Percentiles rank a stretch among this genome's conserved stretches.
Evolutionary conservation across 2,329 filamentous ascomycete species (phyloP).

Genomic region (Dactylonectria estremocensis): DNA sequence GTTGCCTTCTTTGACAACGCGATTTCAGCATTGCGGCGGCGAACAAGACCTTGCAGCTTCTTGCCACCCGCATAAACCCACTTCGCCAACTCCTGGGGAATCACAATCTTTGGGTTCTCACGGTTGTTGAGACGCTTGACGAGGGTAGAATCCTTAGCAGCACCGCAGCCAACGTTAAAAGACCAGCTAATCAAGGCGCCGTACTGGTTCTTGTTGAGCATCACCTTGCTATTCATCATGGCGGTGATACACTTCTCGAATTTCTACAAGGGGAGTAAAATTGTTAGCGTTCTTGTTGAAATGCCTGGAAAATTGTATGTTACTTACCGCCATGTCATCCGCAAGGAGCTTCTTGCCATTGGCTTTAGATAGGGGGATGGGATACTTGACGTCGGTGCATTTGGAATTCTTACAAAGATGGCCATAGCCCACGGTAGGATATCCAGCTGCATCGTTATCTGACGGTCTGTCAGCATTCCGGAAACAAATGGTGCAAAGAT

Average conservation of each 20-base stretch:
- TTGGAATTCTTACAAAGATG: constrained; percentile 60
- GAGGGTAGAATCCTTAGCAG: constrained; percentile 57
- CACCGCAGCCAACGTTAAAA: constrained; percentile 65
- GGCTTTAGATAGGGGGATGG: constrained; percentile 60
- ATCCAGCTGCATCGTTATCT: constrained; percentile 59
- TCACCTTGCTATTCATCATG: constrained; percentile 45
- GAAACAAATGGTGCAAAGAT: too few species aligned
- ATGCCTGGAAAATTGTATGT: constrained; percentile 45
- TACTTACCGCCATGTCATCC: constrained; percentile 35
- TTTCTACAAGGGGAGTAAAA: constrained; percentile 7
- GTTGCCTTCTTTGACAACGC: constrained; percentile 47
- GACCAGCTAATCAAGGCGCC: constrained; percentile 67
- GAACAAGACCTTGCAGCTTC: constrained; percentile 57
- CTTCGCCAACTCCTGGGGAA: constrained; percentile 62
- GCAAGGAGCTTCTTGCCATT: constrained; percentile 53
- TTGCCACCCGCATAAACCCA: constrained; percentile 61
- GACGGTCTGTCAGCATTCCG: too few species aligned
- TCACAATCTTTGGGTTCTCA: constrained; percentile 52
- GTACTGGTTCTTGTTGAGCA: constrained; percentile 64
- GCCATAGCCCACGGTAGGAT: constrained; percentile 67
- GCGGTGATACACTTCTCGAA: constrained; percentile 58
- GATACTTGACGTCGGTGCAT: constrained; percentile 63
- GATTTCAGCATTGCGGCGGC: constrained; percentile 63
- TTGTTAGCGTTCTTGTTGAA: not conserved
- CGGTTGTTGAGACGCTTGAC: constrained; percentile 37